Base-by-base conservation (phyloP, 2,329 filamentous ascomycete genomes). In the Gyromitra esculenta region DNA sequence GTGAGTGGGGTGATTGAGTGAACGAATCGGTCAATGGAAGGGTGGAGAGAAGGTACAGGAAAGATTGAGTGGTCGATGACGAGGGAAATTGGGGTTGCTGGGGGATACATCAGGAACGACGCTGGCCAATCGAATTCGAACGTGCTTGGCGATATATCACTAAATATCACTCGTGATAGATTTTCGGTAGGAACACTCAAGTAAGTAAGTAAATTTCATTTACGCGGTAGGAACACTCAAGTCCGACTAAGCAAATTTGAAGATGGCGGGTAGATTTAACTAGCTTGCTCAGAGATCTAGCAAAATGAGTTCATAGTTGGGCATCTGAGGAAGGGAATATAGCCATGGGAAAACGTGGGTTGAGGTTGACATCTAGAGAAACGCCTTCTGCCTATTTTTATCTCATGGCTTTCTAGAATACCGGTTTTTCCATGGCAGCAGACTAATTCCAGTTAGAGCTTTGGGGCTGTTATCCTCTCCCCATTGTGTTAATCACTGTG, bases 111-210 rank as follows among this genome's bases (percentile, higher is more conserved):
- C 35, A 9, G 39, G 25, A 35, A 71, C 18, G 57, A 60, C 5
- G 15, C 43, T 43, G 6, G 39, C 54, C 54, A 69, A 60, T 60
- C 31, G 18, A 50, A 69, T 25, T 21, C 41, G 25, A 60, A 50
- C 66, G 66, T 60, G 65, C 37, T 50, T 8, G 52, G 39, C 13
- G 13, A 3, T 2, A 11, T n/a, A n/a, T 18, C 37, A 73, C 45
- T 52, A 56, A 50, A 57, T 63, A 21, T 57, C 48, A 63, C 67
- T 62, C 56, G 56, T 43, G 1, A 15, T 18, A 5, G 18, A 54
- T 39, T 39, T 60, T 39, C 15, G 18, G 18, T 25, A n/a, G 25
- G 18, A 48, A 21, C 7, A 18, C 18, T 18, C 41, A 11, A 48
- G 41, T 48, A 43, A 13, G 13, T 21, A 21, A 21, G 18, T 21